These are phyloP conservation scores for Coffea canephora DNA, from an alignment of 257 asterid genomes.

Conservation along the genomic window DNA sequence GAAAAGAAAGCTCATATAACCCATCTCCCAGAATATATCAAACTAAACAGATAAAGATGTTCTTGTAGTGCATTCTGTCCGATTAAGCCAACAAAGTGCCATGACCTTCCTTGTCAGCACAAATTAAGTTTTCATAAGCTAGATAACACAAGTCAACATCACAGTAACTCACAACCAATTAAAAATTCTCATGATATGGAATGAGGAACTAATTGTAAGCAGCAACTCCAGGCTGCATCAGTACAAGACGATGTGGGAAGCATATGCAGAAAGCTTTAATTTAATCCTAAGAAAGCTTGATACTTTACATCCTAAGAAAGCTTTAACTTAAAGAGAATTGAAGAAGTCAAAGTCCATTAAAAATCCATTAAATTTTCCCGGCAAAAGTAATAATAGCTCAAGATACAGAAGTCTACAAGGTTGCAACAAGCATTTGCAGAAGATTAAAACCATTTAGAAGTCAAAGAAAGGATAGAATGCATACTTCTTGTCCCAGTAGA, in stretches of 20 bases:
- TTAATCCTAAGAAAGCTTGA: too few relatives aligned
- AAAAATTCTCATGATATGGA: neutral
- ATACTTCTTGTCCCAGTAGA: constrained; percentile 17
- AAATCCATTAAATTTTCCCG: neutral
- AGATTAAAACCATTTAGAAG: constrained; percentile 4
- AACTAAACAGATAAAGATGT: neutral
- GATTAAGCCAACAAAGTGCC: neutral
- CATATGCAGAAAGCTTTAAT: neutral
- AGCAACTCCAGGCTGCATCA: neutral
- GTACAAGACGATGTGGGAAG: neutral
- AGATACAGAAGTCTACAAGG: neutral
- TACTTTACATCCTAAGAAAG: neutral
- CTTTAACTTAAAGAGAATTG: neutral
- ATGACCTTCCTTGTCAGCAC: neutral
- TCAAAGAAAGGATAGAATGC: neutral
- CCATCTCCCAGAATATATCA: neutral
- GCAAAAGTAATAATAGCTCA: neutral
- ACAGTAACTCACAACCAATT: neutral
- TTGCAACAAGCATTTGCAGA: neutral
- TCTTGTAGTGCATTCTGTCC: neutral
- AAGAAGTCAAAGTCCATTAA: neutral
- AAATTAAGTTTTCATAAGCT: neutral
- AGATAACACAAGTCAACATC: neutral
- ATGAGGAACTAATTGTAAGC: neutral
- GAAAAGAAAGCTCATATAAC: neutral